Conservation (phyloP, 1,139 yeast genomes). For the Diutina sp. region DNA sequence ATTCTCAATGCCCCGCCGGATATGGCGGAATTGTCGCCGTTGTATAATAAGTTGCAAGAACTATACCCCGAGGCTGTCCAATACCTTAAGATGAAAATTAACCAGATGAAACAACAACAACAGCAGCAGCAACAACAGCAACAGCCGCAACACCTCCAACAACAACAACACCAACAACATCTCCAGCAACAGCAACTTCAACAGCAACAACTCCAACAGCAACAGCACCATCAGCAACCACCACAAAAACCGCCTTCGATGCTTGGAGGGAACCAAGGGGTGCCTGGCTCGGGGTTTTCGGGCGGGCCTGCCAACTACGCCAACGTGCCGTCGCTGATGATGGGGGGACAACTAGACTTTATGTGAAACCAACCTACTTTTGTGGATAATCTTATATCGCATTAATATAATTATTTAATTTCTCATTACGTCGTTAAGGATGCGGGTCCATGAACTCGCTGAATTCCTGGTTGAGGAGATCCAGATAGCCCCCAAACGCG, state of each 20-base stretch:
- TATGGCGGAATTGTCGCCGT: conserved; percentile 37
- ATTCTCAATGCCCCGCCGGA: conserved; percentile 43
- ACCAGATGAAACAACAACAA: conserved; percentile 13
- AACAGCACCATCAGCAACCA: conserved; percentile 1
- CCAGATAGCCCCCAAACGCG: conserved; percentile 14
- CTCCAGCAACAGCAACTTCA: conserved; percentile 4
- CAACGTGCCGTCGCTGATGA: conserved; percentile 2
- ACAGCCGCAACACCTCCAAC: neutral
- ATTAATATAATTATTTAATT: conserved; percentile 8
- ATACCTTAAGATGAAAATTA: conserved; percentile 32
- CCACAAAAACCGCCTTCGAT: neutral
- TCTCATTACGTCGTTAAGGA: neutral
- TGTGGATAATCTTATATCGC: neutral
- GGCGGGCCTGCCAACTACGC: neutral
- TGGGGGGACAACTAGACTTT: neutral
- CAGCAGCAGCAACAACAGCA: conserved; percentile 2
- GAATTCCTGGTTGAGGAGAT: conserved; percentile 27
- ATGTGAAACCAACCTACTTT: neutral
- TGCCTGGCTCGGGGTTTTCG: conserved; percentile 3
- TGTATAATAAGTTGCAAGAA: conserved; percentile 35
- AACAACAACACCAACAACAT: conserved; percentile 3
- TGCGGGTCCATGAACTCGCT: conserved; percentile 11
- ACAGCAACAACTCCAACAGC: conserved; percentile 1
- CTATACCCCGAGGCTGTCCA: conserved; percentile 45
- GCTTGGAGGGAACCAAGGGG: neutral